Base-by-base conservation (phyloP, 345 rosid species). In the Geranium rotundifolium region DNA sequence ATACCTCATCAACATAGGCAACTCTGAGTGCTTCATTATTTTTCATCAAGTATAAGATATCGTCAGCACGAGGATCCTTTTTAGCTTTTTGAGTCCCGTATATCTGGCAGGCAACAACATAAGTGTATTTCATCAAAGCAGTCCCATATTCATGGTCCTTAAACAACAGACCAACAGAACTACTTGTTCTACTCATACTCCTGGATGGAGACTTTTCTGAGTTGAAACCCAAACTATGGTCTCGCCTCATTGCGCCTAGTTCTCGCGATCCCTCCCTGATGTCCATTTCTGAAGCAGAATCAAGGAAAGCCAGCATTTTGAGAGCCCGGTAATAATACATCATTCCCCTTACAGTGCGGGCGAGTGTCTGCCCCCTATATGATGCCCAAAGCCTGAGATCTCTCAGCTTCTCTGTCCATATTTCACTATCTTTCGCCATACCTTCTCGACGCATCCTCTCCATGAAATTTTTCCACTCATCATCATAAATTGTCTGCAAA, bases 371-470 rank as follows among this genome's bases (percentile, higher is more conserved):
- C 73, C 98, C 98, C 79, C 98, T 83, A 82, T 85, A 89, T 55
- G 98, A 92, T 58, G 96, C 97, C 98, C 98, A 92, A 68, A 85
- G 89, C 82, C 97, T 81, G 72, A 89, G 83, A 61, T 92, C 98
- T 72, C 85, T 89, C 77, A 85, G 67, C 84, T 77, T 92, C 65
- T 81, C 77, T 18, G 84, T 77, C 88, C 85, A 85, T 64, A 92
- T 74, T 71, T 92, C 96, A 19, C 52, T 60, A 16, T 87, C 93
- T 31, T 82, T 84, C 67, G 29, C 73, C 80, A 89, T 80, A 57
- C 98, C 97, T 71, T 89, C 97, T 58, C 87, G 76, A 15, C 71
- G 88, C 96, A 92, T 85, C 79, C 98, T 84, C 78, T 92, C 97
- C 72, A 85, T 74, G 63, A 92, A 92, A 72, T 89, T 92, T 72